Evolutionary conservation across 2,329 filamentous ascomycete genomes (phyloP).

Genomic region (Aspergillus sojae): DNA sequence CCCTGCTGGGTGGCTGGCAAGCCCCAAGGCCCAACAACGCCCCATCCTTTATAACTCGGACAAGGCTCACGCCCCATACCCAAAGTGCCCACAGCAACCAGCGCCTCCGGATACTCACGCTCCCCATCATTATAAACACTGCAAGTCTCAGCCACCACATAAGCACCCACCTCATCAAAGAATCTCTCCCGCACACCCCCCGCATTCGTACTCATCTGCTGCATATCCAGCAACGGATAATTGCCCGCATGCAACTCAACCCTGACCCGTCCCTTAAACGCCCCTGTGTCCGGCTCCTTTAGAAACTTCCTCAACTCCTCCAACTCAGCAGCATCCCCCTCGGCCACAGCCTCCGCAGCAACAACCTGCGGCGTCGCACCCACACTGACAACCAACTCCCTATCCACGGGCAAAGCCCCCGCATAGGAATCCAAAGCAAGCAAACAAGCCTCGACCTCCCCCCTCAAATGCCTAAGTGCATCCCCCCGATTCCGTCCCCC

Average conservation of each 20-base stretch:
- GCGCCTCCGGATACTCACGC: slow-evolving; percentile 59
- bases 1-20: slow-evolving; percentile 24
- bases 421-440: slow-evolving; percentile 30
- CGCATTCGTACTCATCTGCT: slow-evolving; percentile 75
- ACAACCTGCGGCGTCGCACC: slow-evolving; percentile 77
- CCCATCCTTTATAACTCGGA: slow-evolving; percentile 71
- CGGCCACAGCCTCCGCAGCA: slow-evolving; percentile 62
- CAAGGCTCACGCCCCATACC: slow-evolving; percentile 75
- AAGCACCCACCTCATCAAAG: slow-evolving; percentile 63
- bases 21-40: slow-evolving; percentile 66
- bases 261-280: slow-evolving; percentile 29
- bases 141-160: slow-evolving; percentile 71
- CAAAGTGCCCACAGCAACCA: slow-evolving; percentile 69
- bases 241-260: slow-evolving; percentile 77
- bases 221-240: slow-evolving; percentile 75
- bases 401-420: slow-evolving; percentile 15
- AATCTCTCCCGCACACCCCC: slow-evolving; percentile 33
- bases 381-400: slow-evolving; percentile 63
- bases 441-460: slow-evolving; percentile 59
- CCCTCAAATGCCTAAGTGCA: slow-evolving; percentile 61
- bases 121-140: slow-evolving; percentile 66
- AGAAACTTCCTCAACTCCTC: slow-evolving; percentile 32
- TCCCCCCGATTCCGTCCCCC: slow-evolving; percentile 55
- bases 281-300: slow-evolving; percentile 10
- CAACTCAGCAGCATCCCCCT: slow-evolving; percentile 36